Conservation (phyloP, 371 early-diverging fungal genomes). For the Mucor circinelloides region DNA sequence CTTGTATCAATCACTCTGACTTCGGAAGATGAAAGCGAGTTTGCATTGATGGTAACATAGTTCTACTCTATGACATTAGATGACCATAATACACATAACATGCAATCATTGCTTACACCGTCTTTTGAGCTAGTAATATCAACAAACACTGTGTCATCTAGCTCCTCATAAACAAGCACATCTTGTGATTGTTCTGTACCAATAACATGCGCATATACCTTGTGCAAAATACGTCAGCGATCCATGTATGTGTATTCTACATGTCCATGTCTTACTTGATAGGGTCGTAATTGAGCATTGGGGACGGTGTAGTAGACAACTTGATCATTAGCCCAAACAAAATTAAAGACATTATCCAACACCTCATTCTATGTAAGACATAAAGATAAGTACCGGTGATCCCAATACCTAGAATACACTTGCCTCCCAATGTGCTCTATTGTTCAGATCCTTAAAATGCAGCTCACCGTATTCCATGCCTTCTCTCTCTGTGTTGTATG, state of each 20-base stretch:
- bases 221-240: neutral
- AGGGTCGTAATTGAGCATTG: slow-evolving; percentile 74
- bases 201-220: slow-evolving; percentile 62
- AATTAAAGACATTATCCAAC: slow-evolving; percentile 76
- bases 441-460: slow-evolving; percentile 54
- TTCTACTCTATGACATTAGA: slow-evolving; percentile 28
- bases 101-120: slow-evolving; percentile 36
- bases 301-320: slow-evolving; percentile 76
- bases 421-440: slow-evolving; percentile 44
- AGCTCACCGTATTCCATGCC: slow-evolving; percentile 71
- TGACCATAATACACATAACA: neutral
- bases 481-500: slow-evolving; percentile 61
- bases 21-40: slow-evolving; percentile 77
- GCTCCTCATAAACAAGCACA: slow-evolving; percentile 68
- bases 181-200: slow-evolving; percentile 62
- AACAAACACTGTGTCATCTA: slow-evolving; percentile 71
- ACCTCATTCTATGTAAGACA: slow-evolving; percentile 43
- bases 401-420: neutral
- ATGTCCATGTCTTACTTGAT: slow-evolving; percentile 43
- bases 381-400: neutral
- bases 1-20: slow-evolving; percentile 60
- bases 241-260: neutral
- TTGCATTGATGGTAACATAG: slow-evolving; percentile 76
- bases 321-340: slow-evolving; percentile 75
- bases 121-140: slow-evolving; percentile 85